These are phyloP conservation scores for Asparagopsis taxiformis DNA, from an alignment of 31 red algal genomes.

Conservation along the genomic window DNA sequence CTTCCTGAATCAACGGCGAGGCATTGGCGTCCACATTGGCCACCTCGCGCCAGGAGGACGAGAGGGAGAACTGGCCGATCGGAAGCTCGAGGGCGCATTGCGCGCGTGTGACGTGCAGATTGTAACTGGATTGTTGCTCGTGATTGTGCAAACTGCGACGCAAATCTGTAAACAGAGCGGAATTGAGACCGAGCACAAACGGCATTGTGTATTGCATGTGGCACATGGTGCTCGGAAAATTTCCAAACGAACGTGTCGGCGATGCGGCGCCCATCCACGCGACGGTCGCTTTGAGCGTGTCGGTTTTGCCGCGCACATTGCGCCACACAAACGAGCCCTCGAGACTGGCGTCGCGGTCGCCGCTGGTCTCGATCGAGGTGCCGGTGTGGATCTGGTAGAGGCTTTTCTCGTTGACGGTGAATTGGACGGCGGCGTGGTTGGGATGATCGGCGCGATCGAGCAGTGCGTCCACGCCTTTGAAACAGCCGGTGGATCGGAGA, in stretches of 20 bases:
- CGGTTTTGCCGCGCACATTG: constrained; percentile 64
- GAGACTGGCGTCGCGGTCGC: constrained; percentile 58
- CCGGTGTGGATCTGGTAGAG: constrained; percentile 60
- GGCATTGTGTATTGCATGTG: constrained; percentile 25
- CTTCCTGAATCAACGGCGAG: constrained; percentile 50
- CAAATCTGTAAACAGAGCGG: constrained; percentile 23
- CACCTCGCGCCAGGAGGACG: constrained; percentile 41
- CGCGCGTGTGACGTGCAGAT: constrained; percentile 5
- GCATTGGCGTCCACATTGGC: constrained; percentile 32
- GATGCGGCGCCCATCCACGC: constrained; percentile 45
- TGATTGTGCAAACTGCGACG: constrained; percentile 35
- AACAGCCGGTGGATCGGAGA: constrained; percentile 63
- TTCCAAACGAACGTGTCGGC: constrained; percentile 19
- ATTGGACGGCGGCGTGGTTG: constrained; percentile 32
- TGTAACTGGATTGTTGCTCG: constrained; percentile 28
- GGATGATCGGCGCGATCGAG: constrained; percentile 43
- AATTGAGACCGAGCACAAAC: constrained; percentile 46
- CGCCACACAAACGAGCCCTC: constrained; percentile 42
- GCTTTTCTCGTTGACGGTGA: constrained; percentile 60
- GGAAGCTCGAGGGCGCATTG: constrained; percentile 20
- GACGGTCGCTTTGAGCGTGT: constrained; percentile 43
- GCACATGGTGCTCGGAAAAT: constrained; percentile 24
- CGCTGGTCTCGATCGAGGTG: constrained; percentile 53
- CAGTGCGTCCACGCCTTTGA: constrained; percentile 57
- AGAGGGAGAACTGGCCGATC: constrained; percentile 40